Conservation (phyloP, 129 eudicot species). For the Erigeron canadensis region DNA sequence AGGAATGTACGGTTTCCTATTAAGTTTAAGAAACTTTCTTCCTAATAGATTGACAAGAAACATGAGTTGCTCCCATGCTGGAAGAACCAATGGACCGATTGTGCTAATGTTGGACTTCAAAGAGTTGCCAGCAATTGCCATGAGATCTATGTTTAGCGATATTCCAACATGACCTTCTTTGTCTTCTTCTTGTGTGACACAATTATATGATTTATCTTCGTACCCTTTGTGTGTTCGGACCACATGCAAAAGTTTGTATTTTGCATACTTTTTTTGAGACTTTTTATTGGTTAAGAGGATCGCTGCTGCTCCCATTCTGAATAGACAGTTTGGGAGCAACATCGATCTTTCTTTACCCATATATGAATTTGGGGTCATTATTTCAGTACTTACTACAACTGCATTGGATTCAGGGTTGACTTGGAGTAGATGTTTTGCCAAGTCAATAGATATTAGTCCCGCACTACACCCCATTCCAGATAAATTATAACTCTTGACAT, state of each 20-base stretch:
- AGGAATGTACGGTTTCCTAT: neutral
- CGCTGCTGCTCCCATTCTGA: conserved; percentile 14
- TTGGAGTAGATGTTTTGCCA: neutral
- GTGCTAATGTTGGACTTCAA: conserved; percentile 8
- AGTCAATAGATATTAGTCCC: conserved; percentile 3
- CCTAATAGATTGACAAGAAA: neutral
- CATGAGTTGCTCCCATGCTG: neutral
- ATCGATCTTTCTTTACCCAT: neutral
- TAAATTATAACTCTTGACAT: neutral
- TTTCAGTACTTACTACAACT: conserved; percentile 1
- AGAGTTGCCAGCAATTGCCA: neutral
- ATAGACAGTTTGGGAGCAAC: conserved; percentile 7
- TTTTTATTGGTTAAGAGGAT: neutral
- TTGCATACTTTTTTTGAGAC: neutral
- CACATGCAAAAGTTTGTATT: neutral
- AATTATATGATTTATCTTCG: neutral
- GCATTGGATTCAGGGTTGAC: neutral
- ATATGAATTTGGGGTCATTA: neutral
- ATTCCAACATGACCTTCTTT: neutral
- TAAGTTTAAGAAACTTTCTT: neutral
- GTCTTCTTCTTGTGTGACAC: conserved; percentile 13
- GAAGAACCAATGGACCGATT: conserved; percentile 3
- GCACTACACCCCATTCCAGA: conserved; percentile 18
- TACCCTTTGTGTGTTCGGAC: neutral
- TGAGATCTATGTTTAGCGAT: neutral